phyloP scores from a whole-genome alignment of 331 rosid species.

The Rhamnella rubrinervis region DNA sequence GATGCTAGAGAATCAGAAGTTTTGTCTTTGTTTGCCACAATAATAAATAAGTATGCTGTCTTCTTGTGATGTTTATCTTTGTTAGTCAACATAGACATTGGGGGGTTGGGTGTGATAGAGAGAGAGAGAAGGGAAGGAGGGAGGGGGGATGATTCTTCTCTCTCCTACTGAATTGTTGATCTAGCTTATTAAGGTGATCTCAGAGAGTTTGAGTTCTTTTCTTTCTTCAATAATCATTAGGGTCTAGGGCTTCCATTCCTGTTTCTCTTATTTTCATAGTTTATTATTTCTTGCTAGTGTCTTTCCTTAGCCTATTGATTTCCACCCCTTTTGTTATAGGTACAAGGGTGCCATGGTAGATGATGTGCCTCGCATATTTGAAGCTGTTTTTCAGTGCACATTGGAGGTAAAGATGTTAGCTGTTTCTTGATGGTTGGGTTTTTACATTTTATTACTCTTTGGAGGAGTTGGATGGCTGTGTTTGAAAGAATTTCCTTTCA shows the following conservation, averaged over 20 bases:
- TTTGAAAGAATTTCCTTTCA: background rate
- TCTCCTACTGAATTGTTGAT: too few relatives aligned
- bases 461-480: background rate
- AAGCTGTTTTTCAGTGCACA: slow-evolving; percentile 96
- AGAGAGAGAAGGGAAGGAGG: too few relatives aligned
- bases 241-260: too few relatives aligned
- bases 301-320: background rate
- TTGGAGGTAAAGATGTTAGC: slow-evolving; percentile 57
- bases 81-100: too few relatives aligned
- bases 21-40: slow-evolving; percentile 90
- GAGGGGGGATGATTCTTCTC: too few relatives aligned
- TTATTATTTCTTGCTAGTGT: background rate
- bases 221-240: too few relatives aligned
- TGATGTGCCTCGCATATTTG: slow-evolving; percentile 89
- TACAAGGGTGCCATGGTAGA: slow-evolving; percentile 81
- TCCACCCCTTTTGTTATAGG: slow-evolving; percentile 38
- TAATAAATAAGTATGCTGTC: slow-evolving; percentile 68
- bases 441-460: background rate
- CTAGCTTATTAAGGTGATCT: too few relatives aligned
- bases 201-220: too few relatives aligned
- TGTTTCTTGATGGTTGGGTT: slow-evolving; percentile 10
- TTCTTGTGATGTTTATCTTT: background rate
- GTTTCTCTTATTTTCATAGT: background rate
- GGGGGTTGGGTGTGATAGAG: too few relatives aligned
- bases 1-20: slow-evolving; percentile 98